Base-by-base conservation (phyloP, 257 asterid species). In the Forsythia viridissima region DNA sequence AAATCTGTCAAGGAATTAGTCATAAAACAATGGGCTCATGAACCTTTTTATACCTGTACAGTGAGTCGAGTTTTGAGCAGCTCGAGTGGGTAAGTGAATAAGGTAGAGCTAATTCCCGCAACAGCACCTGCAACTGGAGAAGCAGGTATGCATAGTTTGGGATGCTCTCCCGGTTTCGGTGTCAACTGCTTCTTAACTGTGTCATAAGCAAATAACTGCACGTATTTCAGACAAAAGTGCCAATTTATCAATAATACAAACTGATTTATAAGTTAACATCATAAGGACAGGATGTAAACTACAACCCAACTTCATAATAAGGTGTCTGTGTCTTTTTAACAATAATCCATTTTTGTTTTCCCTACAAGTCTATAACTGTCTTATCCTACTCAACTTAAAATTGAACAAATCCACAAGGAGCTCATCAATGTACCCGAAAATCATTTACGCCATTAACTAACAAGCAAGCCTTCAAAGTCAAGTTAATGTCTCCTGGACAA, bases 81-180 rank as follows among this genome's bases (percentile, higher is more conserved):
- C 80, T 88, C 92, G 5, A 88, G 92, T 34, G 92, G 92, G 80
- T 88, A 88, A 4, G 92, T 88, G 52, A 80, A 43, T n/a, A 88
- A 24, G 21, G 92, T 88, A 71, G 92, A 88, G 78, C 87, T 82
- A 42, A 86, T 80, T 74, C 90, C 90, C 12, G 92, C 92, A 63
- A 78, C 59, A 30, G 90, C 92, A 72, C 90, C 92, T 3, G 90
- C 90, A 18, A 88, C 59, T 40, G 79, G 81, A 69, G 90, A 80
- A 52, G 84, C 81, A 15, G 90, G 91, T 63, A 88, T 48, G 12
- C 85, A 82, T 39, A 86, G 40, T 75, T 71, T 72, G 73, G 87
- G 80, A 78, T 84, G 82, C 80, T 86, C 87, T 69, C 92, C 87
- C 5, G 87, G 88, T 67, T 83, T 88, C 18, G 88, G 86, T 0